Base-by-base conservation (phyloP, 2,329 filamentous ascomycete species). In the Diaporthe vexans region DNA sequence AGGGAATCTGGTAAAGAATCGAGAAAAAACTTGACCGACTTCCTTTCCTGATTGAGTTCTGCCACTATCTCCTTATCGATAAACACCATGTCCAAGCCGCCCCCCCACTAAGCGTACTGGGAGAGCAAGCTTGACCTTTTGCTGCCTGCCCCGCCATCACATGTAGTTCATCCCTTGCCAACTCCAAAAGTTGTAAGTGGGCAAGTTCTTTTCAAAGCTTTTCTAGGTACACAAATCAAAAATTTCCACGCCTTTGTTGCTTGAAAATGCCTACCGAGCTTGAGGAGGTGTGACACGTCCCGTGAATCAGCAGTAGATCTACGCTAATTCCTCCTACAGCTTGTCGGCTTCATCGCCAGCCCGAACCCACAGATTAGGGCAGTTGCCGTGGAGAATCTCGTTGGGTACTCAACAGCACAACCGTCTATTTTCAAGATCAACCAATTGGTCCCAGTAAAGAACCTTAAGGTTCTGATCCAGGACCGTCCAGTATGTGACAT, bases 281-380 rank as follows among this genome's bases (percentile, higher is more conserved):
- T 58, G 93, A 95, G 85, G 93, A 95, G 85, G 93, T 94, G 21
- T 76, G 72, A 56, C n/a, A 51, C 67, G 35, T 37, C 24, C 46
- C 21, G 61, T 15, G 2, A 13, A 4, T 21, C 1, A 35, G 43
- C 15, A 37, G 24, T 8, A 29, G 7, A 52, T 26, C 6, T 13
- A 19, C 15, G 10, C 69, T 71, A 72, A 43, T 57, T n/a, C 58
- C 35, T 40, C 17, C 21, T 73, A 63, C 78, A 97, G 94, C 91
- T 98, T 71, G 95, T 98, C 76, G 95, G 95, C 82, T 98, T 98
- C 84, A 94, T 98, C 75, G 93, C 94, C 83, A 93, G 97, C 85
- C 94, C 94, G 75, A 98, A 97, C 82, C 94, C 95, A 56, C 94
- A 98, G 82, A 95, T 98, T 77, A 92, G 97, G 79, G 92, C 94